Evolutionary conservation across 176 grass and related monocot species (phyloP).

Genomic region (Oryza australiensis): DNA sequence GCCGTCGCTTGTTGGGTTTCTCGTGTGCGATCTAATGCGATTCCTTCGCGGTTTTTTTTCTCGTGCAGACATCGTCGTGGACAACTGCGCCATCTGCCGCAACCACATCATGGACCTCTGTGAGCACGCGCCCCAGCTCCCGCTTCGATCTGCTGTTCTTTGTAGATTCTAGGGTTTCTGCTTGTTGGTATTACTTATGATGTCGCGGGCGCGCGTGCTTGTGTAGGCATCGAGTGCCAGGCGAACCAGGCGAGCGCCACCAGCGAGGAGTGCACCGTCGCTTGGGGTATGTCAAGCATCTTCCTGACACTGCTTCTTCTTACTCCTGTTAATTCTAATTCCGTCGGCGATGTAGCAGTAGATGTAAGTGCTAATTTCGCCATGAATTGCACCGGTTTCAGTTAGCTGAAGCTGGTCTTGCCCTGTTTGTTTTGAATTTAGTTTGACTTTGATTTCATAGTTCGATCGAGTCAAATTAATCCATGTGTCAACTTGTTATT

Average conservation of each 20-base stretch:
- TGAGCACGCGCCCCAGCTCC: constrained; percentile 42
- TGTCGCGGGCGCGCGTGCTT: constrained; percentile 11
- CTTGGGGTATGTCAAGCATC: constrained; percentile 71
- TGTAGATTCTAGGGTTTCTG: constrained; percentile 33
- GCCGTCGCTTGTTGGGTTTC: neutral
- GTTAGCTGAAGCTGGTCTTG: neutral
- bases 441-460: neutral
- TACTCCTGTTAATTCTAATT: neutral
- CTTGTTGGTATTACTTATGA: constrained; percentile 3
- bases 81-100: constrained; percentile 98
- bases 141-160: constrained; percentile 13
- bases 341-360: neutral
- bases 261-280: constrained; percentile 97
- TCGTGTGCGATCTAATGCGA: neutral
- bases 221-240: constrained; percentile 96
- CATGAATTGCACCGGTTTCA: neutral
- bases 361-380: neutral
- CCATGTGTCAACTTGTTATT: constrained; percentile 13
- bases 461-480: neutral
- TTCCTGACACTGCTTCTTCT: neutral
- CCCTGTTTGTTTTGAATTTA: neutral
- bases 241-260: constrained; percentile 98
- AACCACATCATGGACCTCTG: constrained; percentile 99
- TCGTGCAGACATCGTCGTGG: constrained; percentile 86
- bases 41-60: constrained; percentile 9